These are phyloP conservation scores for Dictyophora rubrovolvata DNA, from an alignment of 768 basidiomycete genomes.

Conservation along the genomic window DNA sequence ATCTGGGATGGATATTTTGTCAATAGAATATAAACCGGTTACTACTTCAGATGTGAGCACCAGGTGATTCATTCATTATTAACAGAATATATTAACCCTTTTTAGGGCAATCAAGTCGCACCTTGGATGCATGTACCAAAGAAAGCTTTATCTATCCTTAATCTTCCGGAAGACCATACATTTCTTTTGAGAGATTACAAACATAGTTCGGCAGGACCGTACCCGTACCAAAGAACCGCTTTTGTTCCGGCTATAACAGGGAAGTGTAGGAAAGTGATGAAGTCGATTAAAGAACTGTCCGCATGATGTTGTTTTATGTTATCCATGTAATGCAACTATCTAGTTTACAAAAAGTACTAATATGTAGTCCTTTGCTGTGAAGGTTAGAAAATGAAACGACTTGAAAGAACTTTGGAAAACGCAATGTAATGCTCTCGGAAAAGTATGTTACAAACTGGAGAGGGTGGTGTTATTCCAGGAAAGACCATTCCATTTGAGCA, in stretches of 20 bases:
- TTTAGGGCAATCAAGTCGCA: not conserved
- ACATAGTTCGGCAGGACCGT: not conserved
- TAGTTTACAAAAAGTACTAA: not conserved
- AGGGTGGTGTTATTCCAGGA: not conserved
- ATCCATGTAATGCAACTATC: not conserved
- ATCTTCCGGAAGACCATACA: not conserved
- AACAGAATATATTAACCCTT: not conserved
- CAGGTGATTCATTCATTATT: not conserved
- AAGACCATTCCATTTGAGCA: not conserved
- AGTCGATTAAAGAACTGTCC: not conserved
- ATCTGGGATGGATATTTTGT: not conserved
- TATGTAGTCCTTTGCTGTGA: not conserved
- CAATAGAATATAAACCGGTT: not conserved
- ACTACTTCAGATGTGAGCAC: not conserved
- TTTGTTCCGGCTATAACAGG: not conserved
- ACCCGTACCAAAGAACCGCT: not conserved
- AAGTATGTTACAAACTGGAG: not conserved
- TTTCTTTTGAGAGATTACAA: not conserved
- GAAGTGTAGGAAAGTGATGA: not conserved
- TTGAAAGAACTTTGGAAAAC: not conserved
- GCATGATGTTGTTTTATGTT: not conserved
- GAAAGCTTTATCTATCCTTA: constrained; percentile 3
- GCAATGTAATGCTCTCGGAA: not conserved
- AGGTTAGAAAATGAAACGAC: too few species aligned
- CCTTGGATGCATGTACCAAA: constrained; percentile 5